Evolutionary conservation across 2,329 filamentous ascomycete species (phyloP).

Genomic region (Colletotrichum cereale): DNA sequence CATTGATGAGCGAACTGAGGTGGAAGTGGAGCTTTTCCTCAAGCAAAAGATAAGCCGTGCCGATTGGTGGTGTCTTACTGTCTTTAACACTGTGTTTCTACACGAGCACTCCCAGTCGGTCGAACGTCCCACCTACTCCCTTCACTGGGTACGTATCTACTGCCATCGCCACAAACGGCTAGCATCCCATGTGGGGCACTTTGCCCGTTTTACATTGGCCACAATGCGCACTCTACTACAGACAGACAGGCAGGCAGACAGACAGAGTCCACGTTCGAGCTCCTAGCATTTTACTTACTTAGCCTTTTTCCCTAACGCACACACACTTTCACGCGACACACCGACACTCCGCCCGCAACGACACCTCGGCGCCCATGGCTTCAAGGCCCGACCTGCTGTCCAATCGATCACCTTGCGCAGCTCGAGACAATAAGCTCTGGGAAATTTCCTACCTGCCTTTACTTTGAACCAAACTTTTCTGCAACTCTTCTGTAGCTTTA

Average conservation of each 20-base stretch:
- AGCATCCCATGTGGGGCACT: slow-evolving; percentile 7
- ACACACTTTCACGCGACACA: slow-evolving; percentile 28
- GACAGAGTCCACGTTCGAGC: too few relatives aligned
- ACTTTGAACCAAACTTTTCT: not conserved
- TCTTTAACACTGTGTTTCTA: not conserved
- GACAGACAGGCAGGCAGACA: too few relatives aligned
- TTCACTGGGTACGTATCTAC: not conserved
- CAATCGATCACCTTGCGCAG: not conserved
- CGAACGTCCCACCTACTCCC: not conserved
- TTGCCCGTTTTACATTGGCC: slow-evolving; percentile 28
- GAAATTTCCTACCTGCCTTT: not conserved
- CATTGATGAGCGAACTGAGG: not conserved
- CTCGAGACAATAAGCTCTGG: not conserved
- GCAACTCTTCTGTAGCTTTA: not conserved
- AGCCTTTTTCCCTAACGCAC: not conserved
- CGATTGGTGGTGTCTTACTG: not conserved
- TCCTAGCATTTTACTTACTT: not conserved
- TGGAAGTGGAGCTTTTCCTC: not conserved
- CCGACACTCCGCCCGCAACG: slow-evolving; percentile 8
- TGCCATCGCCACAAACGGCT: not conserved
- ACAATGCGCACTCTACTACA: slow-evolving; percentile 8
- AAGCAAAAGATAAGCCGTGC: not conserved
- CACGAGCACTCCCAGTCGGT: not conserved
- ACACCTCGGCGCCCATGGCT: slow-evolving; percentile 22
- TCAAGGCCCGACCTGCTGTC: not conserved